A percentile compares a stretch with the other conserved stretches of the same genome.
phyloP scores from a whole-genome alignment of 805 yeast species.

The Zygosaccharomyces gambellarensis region DNA sequence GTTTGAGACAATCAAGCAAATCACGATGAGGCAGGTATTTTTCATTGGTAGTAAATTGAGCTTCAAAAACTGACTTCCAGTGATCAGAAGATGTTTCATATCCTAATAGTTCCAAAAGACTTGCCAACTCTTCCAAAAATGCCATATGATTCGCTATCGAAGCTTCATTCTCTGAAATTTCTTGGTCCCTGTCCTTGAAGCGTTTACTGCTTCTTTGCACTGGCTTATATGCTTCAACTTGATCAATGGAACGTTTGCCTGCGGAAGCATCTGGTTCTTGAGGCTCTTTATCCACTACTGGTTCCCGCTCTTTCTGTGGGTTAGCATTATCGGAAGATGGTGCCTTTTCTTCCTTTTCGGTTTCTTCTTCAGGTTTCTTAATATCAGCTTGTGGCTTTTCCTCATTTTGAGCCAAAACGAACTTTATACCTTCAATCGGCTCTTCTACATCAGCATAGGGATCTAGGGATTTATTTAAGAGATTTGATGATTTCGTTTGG shows the following conservation, averaged over 20 bases:
- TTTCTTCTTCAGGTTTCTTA: constrained; percentile 7
- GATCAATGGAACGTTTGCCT: constrained; percentile 21
- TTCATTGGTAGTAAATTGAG: not conserved
- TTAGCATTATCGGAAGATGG: not conserved
- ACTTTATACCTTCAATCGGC: constrained; percentile 43
- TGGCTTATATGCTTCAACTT: constrained; percentile 15
- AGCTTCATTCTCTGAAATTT: constrained; percentile 10
- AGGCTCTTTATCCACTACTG: constrained; percentile 13
- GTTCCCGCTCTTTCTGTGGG: constrained; percentile 17
- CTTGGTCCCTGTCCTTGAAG: constrained; percentile 33
- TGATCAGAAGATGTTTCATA: constrained; percentile 8
- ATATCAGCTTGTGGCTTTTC: not conserved
- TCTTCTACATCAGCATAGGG: constrained; percentile 47
- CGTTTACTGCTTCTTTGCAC: constrained; percentile 41
- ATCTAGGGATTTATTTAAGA: constrained; percentile 41
- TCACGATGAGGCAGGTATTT: constrained; percentile 19
- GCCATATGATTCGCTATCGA: not conserved
- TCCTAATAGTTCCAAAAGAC: constrained; percentile 7
- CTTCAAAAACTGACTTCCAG: not conserved
- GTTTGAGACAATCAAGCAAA: constrained; percentile 32
- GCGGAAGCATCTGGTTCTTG: constrained; percentile 10
- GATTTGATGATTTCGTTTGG: constrained; percentile 35
- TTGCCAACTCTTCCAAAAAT: constrained; percentile 20
- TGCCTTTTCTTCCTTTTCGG: constrained; percentile 17
- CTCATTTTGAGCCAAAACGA: constrained; percentile 26